These are phyloP conservation scores for Serendipita sp. DNA, from an alignment of 768 basidiomycete genomes.

Conservation along the genomic window DNA sequence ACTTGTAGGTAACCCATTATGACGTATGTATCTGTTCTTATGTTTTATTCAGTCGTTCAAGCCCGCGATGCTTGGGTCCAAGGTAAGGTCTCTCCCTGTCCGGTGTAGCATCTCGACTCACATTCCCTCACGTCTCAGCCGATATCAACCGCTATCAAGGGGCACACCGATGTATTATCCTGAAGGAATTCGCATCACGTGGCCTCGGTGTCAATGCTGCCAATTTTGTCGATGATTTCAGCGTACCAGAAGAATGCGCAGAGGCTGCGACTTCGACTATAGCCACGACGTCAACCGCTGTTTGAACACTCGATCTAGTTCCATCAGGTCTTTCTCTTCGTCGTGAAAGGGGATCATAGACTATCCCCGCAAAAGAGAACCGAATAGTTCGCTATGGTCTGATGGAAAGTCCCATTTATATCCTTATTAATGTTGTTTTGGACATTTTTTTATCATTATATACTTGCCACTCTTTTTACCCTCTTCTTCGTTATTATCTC, in stretches of 20 bases:
- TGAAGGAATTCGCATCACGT: conserved; percentile 1
- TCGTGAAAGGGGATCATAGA: too few relatives aligned
- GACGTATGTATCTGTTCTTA: neutral
- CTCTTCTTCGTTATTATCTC: too few relatives aligned
- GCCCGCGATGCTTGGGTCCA: conserved; percentile 38
- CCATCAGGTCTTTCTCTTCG: too few relatives aligned
- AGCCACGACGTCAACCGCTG: neutral
- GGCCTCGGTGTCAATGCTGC: neutral
- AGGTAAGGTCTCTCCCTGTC: neutral
- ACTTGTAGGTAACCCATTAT: too few relatives aligned
- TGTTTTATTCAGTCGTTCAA: conserved; percentile 3
- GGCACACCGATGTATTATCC: neutral
- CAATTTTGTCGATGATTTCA: neutral
- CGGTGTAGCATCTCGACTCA: neutral
- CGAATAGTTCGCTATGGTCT: too few relatives aligned
- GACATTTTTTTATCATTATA: too few relatives aligned
- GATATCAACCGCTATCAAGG: neutral
- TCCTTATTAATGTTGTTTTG: too few relatives aligned
- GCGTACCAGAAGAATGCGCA: neutral
- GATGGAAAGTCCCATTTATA: too few relatives aligned
- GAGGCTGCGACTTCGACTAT: neutral
- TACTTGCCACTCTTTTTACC: too few relatives aligned
- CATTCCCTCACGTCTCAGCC: neutral
- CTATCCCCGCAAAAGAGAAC: too few relatives aligned
- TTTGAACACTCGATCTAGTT: too few relatives aligned